Evolutionary conservation across 108 stramenopile species (phyloP), one percentile per base, ranked within the genome.

Genomic region (Skeletonema costatum): DNA sequence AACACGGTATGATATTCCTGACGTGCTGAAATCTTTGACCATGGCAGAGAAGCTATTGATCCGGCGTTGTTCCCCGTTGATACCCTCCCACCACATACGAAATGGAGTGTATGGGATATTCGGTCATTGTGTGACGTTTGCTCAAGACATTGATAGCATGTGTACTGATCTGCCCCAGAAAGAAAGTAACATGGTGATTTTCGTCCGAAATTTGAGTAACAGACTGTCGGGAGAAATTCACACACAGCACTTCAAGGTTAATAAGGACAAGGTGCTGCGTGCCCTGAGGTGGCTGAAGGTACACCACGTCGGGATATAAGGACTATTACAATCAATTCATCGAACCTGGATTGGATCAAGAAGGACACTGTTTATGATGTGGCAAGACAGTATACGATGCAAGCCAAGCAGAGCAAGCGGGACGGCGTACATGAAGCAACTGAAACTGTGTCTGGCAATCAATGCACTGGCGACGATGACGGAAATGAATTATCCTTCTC

Each of bases 21-120:
- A 25, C 0, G 75, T 60, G 3, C 36, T 76, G 13, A 60, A 17
- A 10, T 12, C 30, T 9, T 42, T 76, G 3, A 76, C 68, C 0
- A 70, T 76, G n/a, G 58, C 75, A 11, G 75, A 76, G 32, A 71
- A 61, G 53, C 25, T 76, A 1, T 3, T 76, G 12, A 76, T 76
- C 36, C 4, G 68, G 16, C 56, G 75, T 5, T 68, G 30, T 17
- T 32, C 68, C 0, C 75, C 75, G 3, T 29, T 46, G 8, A 60
- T 76, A 29, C 75, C 75, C 0, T 41, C 53, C 2, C 21, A 60
- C 2, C 67, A 76, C 19, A 21, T 76, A 1, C 60, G 21, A 30
- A 39, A 39, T 39, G 38, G 38, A 9, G 38, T 39, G n/a, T 5
- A 33, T 13, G 75, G 75, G 3, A 36, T 25, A 2, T 58, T 17